Evolutionary conservation across 2,329 filamentous ascomycete genomes (phyloP).

Genomic region (Capronia americana): DNA sequence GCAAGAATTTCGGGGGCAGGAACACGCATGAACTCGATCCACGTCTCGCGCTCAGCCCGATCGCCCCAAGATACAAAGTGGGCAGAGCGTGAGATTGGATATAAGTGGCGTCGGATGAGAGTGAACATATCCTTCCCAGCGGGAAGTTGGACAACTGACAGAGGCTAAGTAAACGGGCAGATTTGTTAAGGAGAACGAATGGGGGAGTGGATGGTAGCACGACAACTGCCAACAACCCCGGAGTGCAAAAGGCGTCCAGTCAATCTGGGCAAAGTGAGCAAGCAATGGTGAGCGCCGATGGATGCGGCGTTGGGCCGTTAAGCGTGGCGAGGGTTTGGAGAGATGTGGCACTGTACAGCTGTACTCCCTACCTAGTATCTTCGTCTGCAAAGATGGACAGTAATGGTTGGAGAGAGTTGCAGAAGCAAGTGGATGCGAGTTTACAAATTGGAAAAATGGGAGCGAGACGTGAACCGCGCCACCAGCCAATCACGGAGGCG

Average conservation of each 20-base stretch:
- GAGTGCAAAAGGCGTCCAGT: background rate
- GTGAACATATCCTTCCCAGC: background rate
- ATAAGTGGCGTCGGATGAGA: conserved; percentile 14
- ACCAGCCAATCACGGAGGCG: background rate
- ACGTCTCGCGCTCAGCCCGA: conserved; percentile 18
- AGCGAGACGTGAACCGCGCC: background rate
- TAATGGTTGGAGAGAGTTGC: conserved; percentile 2
- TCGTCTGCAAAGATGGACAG: background rate
- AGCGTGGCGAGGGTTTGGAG: conserved; percentile 12
- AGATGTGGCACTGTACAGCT: conserved; percentile 11
- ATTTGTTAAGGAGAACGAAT: background rate
- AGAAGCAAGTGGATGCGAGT: conserved; percentile 1
- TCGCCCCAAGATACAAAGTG: background rate
- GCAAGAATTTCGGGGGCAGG: conserved; percentile 22
- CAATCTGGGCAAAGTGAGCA: background rate
- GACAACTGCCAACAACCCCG: conserved; percentile 11
- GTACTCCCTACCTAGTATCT: conserved; percentile 6
- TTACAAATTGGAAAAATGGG: background rate
- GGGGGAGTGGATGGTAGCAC: background rate
- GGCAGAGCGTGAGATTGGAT: conserved; percentile 4
- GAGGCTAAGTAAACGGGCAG: background rate
- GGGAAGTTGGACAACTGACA: background rate
- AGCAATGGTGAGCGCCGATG: background rate
- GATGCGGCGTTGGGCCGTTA: conserved; percentile 1
- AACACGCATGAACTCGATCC: conserved; percentile 25